These are phyloP conservation scores for Penicillium daleae DNA, from an alignment of 495 filamentous ascomycete species.

Conservation along the genomic window DNA sequence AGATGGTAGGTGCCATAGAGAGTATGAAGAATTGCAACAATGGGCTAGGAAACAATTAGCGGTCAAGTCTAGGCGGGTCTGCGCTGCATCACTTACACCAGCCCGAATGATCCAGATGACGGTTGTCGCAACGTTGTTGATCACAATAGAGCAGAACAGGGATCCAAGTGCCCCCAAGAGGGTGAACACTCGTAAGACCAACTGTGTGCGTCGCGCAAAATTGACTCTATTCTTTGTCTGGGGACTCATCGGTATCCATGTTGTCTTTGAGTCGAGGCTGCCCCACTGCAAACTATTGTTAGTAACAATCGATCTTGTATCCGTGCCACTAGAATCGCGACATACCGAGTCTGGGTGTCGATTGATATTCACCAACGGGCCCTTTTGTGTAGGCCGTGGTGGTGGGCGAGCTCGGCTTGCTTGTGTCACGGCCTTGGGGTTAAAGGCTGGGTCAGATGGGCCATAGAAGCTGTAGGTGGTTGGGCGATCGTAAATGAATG, in stretches of 20 bases:
- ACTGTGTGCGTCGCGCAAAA: slow-evolving; percentile 63
- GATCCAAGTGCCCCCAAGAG: slow-evolving; percentile 71
- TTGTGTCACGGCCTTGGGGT: slow-evolving; percentile 80
- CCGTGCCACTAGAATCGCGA: not conserved
- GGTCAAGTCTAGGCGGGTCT: not conserved
- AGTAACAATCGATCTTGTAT: slow-evolving; percentile 1
- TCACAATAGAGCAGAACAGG: slow-evolving; percentile 71
- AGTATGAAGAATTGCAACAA: slow-evolving; percentile 68
- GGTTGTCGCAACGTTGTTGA: slow-evolving; percentile 62
- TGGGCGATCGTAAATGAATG: slow-evolving; percentile 74
- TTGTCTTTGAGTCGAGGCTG: slow-evolving; percentile 55
- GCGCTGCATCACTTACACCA: slow-evolving; percentile 58
- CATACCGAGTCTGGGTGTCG: slow-evolving; percentile 79
- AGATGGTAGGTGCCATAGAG: slow-evolving; percentile 82
- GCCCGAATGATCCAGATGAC: slow-evolving; percentile 77
- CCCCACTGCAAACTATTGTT: slow-evolving; percentile 29
- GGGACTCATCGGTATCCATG: slow-evolving; percentile 68
- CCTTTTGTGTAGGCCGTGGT: slow-evolving; percentile 65
- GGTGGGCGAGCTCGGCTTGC: slow-evolving; percentile 64
- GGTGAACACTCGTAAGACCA: slow-evolving; percentile 64
- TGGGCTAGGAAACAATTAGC: slow-evolving; percentile 55
- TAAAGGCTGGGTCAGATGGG: slow-evolving; percentile 64
- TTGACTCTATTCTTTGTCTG: slow-evolving; percentile 71
- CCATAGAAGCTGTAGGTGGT: slow-evolving; percentile 52
- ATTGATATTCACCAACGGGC: slow-evolving; percentile 77